Base-by-base conservation (phyloP, 140 eudicot species). In the Flaveria floridana region DNA sequence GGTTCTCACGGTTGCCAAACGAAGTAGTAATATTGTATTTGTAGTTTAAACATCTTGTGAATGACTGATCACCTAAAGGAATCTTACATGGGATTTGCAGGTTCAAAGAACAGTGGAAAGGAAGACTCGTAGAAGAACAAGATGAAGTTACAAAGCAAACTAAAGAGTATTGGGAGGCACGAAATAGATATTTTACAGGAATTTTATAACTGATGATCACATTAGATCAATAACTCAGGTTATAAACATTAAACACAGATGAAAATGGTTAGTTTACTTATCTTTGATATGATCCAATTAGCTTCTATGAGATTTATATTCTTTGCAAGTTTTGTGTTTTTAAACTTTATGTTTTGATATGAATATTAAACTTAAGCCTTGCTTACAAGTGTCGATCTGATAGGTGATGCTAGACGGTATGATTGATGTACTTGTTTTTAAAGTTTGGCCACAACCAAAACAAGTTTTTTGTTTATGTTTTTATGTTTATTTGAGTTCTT, bases 91-190 rank as follows among this genome's bases (percentile, higher is more conserved):
- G 73, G 12, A 9, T 71, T 79, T 81, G 70, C 73, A 87, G 91
- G 74, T 87, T 78, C 70, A 85, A 75, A 78, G 76, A 80, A 68
- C 69, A 87, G 63, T 87, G 92, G 89, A 85, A 82, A 86, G 82
- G 82, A 68, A 82, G 89, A 71, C 61, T 70, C 19, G 74, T 23
- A 9, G 78, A 70, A 3, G 88, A 84, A 76, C 83, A 87, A 7
- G 81, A 69, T 11, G 85, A 86, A 79, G 82, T 34, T 62, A 79
- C 74, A 51, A 86, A 84, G 78, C 91, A 86, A 77, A 63, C 86
- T 30, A 84, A 79, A 71, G 65, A n/a, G 50, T 84, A 76, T 20
- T 84, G 91, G 91, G 88, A 84, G 18, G 53, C 39, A 7, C 88
- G 84, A 59, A 77, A 86, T 0, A 76, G 81, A 70, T 81, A 71